Evolutionary conservation across 1,139 yeast species (phyloP), one percentile per base, ranked within the genome.

Genomic region (Yamadazyma blattariae): DNA sequence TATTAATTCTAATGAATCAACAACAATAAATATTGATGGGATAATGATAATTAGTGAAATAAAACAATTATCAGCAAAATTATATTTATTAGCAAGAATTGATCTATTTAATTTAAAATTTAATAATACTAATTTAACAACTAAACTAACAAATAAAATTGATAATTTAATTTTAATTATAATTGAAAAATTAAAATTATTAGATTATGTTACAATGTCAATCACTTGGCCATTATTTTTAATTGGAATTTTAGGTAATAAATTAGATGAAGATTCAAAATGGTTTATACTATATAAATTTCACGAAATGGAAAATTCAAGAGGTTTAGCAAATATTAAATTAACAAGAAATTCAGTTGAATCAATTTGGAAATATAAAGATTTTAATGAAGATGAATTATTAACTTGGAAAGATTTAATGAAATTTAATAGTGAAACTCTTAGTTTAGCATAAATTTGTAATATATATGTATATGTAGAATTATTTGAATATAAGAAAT

Each of bases 201-300:
- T 45, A 2, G 45, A 45, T 22, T 44, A 42, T 34, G 34, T 56
- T 46, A 57, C 61, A 22, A 59, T 61, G 58, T 54, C 69, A 1
- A 41, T 65, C 9, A 41, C 61, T 5, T 65, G 71, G 71, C 64
- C 71, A 0, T 36, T 64, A 4, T 65, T 64, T 38, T 50, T 65
- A 8, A 42, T 64, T 8, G 71, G 69, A 1, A 45, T 62, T 2
- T 57, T 59, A 2, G 44, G 60, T 9, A 52, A 54, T 3, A 54
- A 53, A 12, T 25, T 36, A 16, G 51, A 48, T 14, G 68, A 63
- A 26, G 57, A 57, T 1, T 54, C 50, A 9, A 43, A 67, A 30
- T 59, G 65, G 66, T 62, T 58, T 44, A 64, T 64, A 2, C 45
- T 65, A 25, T 47, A 56, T 19, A 50, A 54, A 5, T 39, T 65